These are phyloP conservation scores for Hypoxylon intermedium DNA, from an alignment of 495 filamentous ascomycete species.

Conservation along the genomic window DNA sequence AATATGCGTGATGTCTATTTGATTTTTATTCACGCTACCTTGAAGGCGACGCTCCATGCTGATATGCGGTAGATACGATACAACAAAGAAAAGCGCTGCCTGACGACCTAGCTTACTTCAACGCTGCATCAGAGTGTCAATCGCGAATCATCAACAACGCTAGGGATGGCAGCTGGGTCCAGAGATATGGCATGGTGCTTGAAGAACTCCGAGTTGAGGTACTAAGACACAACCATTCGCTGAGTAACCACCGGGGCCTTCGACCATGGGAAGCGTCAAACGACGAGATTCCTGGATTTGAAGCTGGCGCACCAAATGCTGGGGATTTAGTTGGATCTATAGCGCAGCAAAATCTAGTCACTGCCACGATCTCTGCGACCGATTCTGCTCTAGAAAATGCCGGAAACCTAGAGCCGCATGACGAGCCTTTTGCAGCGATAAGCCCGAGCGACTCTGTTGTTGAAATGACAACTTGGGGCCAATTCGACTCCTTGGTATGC, in stretches of 20 bases:
- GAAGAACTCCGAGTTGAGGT: slow-evolving; percentile 55
- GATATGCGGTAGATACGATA: slow-evolving; percentile 46
- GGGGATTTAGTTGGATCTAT: background rate
- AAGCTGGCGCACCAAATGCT: background rate
- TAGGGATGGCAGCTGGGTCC: slow-evolving; percentile 37
- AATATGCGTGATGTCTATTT: no score
- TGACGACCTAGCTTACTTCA: slow-evolving; percentile 29
- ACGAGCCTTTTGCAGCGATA: slow-evolving; percentile 13
- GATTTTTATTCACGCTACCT: no score
- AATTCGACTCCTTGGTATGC: slow-evolving; percentile 41
- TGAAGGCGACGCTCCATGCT: background rate
- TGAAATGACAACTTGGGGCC: slow-evolving; percentile 41
- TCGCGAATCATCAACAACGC: slow-evolving; percentile 36
- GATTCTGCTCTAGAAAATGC: slow-evolving; percentile 2
- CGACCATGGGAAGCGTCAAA: background rate
- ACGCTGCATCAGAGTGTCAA: slow-evolving; percentile 41
- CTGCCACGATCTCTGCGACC: background rate
- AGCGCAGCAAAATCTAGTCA: background rate
- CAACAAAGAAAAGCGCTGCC: slow-evolving; percentile 45
- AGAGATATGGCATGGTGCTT: slow-evolving; percentile 50
- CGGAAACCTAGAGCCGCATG: slow-evolving; percentile 1
- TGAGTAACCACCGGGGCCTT: background rate
- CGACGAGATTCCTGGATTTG: background rate
- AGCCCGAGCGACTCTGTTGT: slow-evolving; percentile 34
- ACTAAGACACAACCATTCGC: slow-evolving; percentile 21